Evolutionary conservation across 1,139 yeast species (phyloP), one percentile per base, ranked within the genome.

Genomic region (Yamadazyma taylorii): DNA sequence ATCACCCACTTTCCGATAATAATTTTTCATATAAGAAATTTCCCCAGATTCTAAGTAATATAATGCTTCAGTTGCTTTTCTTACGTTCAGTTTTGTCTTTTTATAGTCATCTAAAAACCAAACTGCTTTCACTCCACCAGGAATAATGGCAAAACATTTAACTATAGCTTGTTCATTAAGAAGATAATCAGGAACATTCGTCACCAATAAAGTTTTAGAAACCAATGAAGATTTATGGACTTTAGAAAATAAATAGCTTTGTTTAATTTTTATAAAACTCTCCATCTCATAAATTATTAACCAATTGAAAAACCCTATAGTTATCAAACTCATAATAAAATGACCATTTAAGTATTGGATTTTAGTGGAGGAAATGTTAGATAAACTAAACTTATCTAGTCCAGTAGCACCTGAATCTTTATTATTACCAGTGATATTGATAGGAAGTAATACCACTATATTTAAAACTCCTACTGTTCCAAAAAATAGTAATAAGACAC

Each of bases 301-400:
- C 45, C 67, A 60, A 50, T 82, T 86, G 47, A 81, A 79, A 58
- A 75, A 61, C 0, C 61, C 53, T 3, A 82, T 66, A 0, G 80
- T 73, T 6, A 78, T 46, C 1, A 80, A 37, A 2, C 80, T 64
- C 65, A 80, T 63, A 0, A 75, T 48, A 37, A 82, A 74, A 58
- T 83, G 89, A 17, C 73, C 67, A 40, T 75, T 66, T 39, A 81
- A 59, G 24, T 73, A 55, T 7, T 56, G 47, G 0, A 76, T 72
- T 27, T 75, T 73, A 2, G 66, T 43, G 3, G 68, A 64, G 0
- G 83, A 69, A 10, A 83, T 73, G 47, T 81, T 81, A 2, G 87
- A 78, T 51, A 81, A 66, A 32, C 86, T 81, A 11, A 81, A 60
- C 36, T 59, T 65, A 48, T 83, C 88, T 37, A 83, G 56, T 0